phyloP scores from a whole-genome alignment of 2,329 filamentous ascomycete genomes.

The Cordyceps tenuipes region DNA sequence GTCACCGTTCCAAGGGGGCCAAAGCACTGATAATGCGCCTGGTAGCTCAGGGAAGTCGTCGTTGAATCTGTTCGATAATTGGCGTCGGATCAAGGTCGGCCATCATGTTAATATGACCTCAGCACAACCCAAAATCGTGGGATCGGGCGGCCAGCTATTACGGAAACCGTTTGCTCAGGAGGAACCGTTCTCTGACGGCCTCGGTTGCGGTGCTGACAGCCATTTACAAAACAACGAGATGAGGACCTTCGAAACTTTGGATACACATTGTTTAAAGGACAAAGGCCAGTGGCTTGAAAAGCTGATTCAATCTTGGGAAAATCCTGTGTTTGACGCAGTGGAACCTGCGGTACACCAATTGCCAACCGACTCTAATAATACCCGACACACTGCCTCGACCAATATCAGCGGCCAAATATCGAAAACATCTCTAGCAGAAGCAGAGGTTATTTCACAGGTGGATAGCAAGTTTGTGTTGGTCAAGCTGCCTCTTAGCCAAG shows the following conservation, averaged over 20 bases:
- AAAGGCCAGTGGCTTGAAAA: conserved; percentile 47
- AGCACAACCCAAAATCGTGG: conserved; percentile 23
- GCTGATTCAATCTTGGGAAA: conserved; percentile 60
- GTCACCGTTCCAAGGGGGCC: not conserved
- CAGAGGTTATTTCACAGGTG: conserved; percentile 70
- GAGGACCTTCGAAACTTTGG: not conserved
- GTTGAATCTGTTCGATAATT: conserved; percentile 26
- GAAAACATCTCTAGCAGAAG: conserved; percentile 49
- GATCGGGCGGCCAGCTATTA: conserved; percentile 32
- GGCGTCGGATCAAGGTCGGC: conserved; percentile 29
- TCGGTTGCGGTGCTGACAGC: not conserved
- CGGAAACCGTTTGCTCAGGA: conserved; percentile 34
- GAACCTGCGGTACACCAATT: conserved; percentile 38
- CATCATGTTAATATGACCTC: not conserved
- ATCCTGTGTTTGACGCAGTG: conserved; percentile 59
- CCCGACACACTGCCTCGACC: conserved; percentile 21
- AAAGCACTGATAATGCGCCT: not conserved
- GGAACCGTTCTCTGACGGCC: conserved; percentile 33
- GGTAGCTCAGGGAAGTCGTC: not conserved
- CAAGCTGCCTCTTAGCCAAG: conserved; percentile 35
- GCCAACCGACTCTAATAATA: conserved; percentile 15
- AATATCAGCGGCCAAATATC: conserved; percentile 44
- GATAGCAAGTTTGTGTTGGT: conserved; percentile 83
- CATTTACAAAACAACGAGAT: not conserved
- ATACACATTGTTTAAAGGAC: conserved; percentile 8